These are phyloP conservation scores for Hymenoscyphus salicellus DNA, from an alignment of 2,329 filamentous ascomycete genomes.

Conservation along the genomic window DNA sequence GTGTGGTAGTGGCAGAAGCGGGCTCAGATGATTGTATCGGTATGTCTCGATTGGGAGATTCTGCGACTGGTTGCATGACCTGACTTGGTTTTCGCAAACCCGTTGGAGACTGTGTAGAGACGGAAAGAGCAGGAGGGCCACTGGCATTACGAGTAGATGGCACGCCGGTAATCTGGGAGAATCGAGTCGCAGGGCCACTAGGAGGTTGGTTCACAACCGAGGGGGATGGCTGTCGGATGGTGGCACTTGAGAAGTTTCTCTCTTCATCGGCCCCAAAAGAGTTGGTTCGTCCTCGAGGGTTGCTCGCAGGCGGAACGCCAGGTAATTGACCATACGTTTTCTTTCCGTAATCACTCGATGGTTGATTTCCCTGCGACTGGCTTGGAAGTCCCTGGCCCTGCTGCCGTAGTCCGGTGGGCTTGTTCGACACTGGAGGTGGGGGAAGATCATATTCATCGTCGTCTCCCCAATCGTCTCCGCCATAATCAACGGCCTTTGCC, in stretches of 20 bases:
- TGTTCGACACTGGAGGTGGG: slow-evolving; percentile 38
- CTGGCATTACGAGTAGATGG: slow-evolving; percentile 24
- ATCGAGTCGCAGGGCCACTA: slow-evolving; percentile 29
- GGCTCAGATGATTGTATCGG: background rate
- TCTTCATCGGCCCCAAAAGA: slow-evolving; percentile 57
- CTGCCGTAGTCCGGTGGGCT: slow-evolving; percentile 44
- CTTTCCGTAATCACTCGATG: slow-evolving; percentile 18
- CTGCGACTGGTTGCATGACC: slow-evolving; percentile 19
- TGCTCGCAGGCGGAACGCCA: slow-evolving; percentile 23
- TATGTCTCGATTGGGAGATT: slow-evolving; percentile 21
- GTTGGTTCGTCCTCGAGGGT: slow-evolving; percentile 35
- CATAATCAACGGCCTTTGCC: slow-evolving; percentile 81
- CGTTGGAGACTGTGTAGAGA: slow-evolving; percentile 27
- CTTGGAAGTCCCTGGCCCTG: slow-evolving; percentile 36
- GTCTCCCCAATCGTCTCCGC: slow-evolving; percentile 90
- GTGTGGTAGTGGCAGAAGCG: slow-evolving; percentile 26
- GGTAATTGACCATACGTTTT: slow-evolving; percentile 36
- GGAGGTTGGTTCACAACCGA: slow-evolving; percentile 8
- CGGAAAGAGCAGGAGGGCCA: slow-evolving; percentile 27
- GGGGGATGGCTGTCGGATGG: slow-evolving; percentile 22
- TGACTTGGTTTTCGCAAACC: slow-evolving; percentile 24
- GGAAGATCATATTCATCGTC: slow-evolving; percentile 56
- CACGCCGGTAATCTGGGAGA: slow-evolving; percentile 32
- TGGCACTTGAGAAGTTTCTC: slow-evolving; percentile 44
- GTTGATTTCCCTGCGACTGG: slow-evolving; percentile 6